Base-by-base conservation (phyloP, 441 rosid species). In the Croton setiger region DNA sequence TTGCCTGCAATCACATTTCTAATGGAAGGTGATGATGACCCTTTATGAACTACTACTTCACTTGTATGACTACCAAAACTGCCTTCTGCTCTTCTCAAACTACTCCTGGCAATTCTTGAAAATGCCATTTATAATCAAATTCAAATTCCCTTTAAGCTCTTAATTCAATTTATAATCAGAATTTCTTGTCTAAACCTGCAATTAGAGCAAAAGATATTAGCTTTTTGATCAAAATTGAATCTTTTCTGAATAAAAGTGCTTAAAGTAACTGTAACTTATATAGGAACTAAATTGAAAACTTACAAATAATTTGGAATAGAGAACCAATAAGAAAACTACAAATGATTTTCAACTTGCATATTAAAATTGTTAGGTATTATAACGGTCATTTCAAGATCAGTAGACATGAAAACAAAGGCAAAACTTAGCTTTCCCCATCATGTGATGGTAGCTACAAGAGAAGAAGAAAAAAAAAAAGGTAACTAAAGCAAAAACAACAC, bases 61-160 rank as follows among this genome's bases (percentile, higher is more conserved):
- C 63, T 57, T 4, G 61, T 35, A 68, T 17, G 63, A 71, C 74
- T 49, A 31, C 81, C 77, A 41, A 62, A 60, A 36, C 69, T 41
- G 45, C 72, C 80, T 68, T 76, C 78, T 33, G 87, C 67, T 76
- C 92, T 89, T 75, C 88, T 76, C 68, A 85, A 73, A 67, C 79
- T 81, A 61, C 74, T 75, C 63, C 83, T 70, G 11, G 80, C 80
- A 71, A 85, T 60, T 65, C 90, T 79, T 35, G 89, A 83, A 59
- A 89, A 79, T 68, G 88, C 88, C 95, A 89, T 85, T 73, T 63
- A 39, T 72, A 68, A 23, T 5, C 43, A 64, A 67, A 60, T 31
- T 17, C 66, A 35, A 53, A 63, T 62, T 33, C 43, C 60, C 45
- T 44, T 69, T 14, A 41, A 63, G 31, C 59, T 9, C 15, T 44